Percentiles rank a stretch among this genome's conserved stretches.
Conservation (phyloP, 352 stramenopile species). For the Plasmopara halstedii region DNA sequence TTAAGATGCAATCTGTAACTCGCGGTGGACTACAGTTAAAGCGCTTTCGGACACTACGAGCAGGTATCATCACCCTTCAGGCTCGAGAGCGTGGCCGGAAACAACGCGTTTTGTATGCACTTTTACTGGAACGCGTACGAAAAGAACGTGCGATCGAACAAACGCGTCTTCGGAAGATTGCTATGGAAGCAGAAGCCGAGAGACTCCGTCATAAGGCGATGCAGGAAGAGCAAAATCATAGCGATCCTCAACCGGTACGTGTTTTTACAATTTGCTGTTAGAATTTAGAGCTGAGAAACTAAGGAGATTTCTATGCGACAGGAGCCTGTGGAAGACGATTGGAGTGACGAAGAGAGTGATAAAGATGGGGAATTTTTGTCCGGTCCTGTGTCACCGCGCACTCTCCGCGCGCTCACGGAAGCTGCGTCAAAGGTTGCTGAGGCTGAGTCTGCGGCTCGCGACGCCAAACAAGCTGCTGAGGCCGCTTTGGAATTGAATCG, state of each 20-base stretch:
- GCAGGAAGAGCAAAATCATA: slow-evolving; percentile 32
- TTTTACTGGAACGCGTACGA: slow-evolving; percentile 36
- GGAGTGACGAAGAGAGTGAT: slow-evolving; percentile 64
- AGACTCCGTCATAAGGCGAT: slow-evolving; percentile 31
- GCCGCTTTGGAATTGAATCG: slow-evolving; percentile 51
- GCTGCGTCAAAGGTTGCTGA: slow-evolving; percentile 69
- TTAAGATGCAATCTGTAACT: slow-evolving; percentile 44
- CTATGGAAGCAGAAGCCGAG: slow-evolving; percentile 23
- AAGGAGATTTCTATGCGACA: slow-evolving; percentile 54
- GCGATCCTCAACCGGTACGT: slow-evolving; percentile 55
- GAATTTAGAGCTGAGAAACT: slow-evolving; percentile 24
- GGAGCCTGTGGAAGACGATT: slow-evolving; percentile 80
- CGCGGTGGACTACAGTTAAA: slow-evolving; percentile 30
- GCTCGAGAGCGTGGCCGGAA: slow-evolving; percentile 44
- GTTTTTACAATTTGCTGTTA: background rate
- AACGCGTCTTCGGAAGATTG: slow-evolving; percentile 33
- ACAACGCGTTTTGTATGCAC: slow-evolving; percentile 46
- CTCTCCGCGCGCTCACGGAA: slow-evolving; percentile 56
- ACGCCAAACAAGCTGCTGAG: slow-evolving; percentile 60
- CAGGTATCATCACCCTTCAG: slow-evolving; percentile 48
- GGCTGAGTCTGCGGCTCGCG: slow-evolving; percentile 56
- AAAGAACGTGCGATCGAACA: slow-evolving; percentile 33
- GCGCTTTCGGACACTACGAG: slow-evolving; percentile 40
- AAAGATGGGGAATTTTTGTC: slow-evolving; percentile 25
- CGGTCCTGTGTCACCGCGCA: slow-evolving; percentile 50